Base-by-base conservation (phyloP, 345 rosid genomes). In the Fremontodendron californicum region DNA sequence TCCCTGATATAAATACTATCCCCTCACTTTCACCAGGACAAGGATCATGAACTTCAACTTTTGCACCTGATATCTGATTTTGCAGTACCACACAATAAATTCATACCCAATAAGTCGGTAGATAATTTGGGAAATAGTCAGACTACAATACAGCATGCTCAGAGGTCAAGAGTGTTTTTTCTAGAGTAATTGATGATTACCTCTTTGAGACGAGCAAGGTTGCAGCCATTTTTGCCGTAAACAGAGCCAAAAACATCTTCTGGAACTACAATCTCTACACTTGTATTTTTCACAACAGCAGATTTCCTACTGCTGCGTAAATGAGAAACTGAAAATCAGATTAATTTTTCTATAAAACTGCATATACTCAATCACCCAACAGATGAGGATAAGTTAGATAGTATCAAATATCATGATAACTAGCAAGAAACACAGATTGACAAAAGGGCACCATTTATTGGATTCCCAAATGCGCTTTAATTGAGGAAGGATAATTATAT, bases 11-110 rank as follows among this genome's bases (percentile, higher is more conserved):
- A 75, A 85, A 81, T 54, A 90, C 76, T 46, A 75, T 83, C 48
- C 83, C 77, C 73, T 90, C 89, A 68, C 69, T 78, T 67, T 83
- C 78, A 49, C 81, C 87, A 64, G 81, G 83, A 72, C 63, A 70
- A 74, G 88, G 80, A 82, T 89, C 87, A 5, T 75, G 83, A n/a
- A 89, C 85, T 67, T 81, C 78, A 33, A 84, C 85, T 77, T 52
- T 85, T 40, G 94, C 94, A 61, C 93, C 97, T 87, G 93, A 87
- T 73, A 85, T 83, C 94, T 87, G 83, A 66, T 72, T 82, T 77
- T 31, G 43, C 1, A 51, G 48, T 21, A 68, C 43, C 75, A 80
- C 21, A 33, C 9, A n/a, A n/a, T 29, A 40, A 71, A 74, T 71
- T 51, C 6, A 71, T 58, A 45, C 55, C 37, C 37, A 62, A 54